Conservation (phyloP, 805 yeast species). For the Helenozyma baotianmanensis region DNA sequence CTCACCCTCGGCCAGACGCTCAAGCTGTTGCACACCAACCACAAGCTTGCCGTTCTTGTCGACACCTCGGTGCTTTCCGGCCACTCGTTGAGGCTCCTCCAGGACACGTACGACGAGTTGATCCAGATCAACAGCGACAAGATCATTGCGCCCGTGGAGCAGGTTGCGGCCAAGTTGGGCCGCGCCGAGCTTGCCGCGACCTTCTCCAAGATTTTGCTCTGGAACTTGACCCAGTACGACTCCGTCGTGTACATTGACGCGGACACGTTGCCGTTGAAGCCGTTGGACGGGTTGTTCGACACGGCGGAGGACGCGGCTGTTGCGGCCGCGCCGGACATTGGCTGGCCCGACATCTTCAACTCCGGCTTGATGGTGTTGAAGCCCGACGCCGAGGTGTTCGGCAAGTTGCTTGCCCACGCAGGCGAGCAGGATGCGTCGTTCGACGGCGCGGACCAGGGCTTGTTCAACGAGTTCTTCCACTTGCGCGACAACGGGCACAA, state of each 20-base stretch:
- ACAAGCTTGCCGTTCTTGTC: constrained; percentile 19
- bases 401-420: constrained; percentile 12
- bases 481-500: constrained; percentile 1
- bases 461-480: constrained; percentile 5
- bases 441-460: constrained; percentile 8
- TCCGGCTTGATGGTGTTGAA: constrained; percentile 65
- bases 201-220: constrained; percentile 52
- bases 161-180: constrained; percentile 11
- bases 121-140: constrained; percentile 4
- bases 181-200: constrained; percentile 53
- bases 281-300: constrained; percentile 22
- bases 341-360: constrained; percentile 90
- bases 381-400: constrained; percentile 45
- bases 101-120: constrained; percentile 1
- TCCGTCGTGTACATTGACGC: constrained; percentile 58
- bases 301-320: constrained; percentile 39
- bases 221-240: constrained; percentile 45
- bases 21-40: constrained; percentile 12
- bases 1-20: constrained; percentile 26
- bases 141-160: constrained; percentile 3
- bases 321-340: constrained; percentile 56
- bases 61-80: constrained; percentile 9
- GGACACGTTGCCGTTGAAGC: constrained; percentile 50
- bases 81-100: constrained; percentile 8
- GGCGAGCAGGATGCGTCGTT: constrained; percentile 1